Evolutionary conservation across 1,284 basidiomycete genomes (phyloP).

Genomic region (Paramarasmius palmivorus): DNA sequence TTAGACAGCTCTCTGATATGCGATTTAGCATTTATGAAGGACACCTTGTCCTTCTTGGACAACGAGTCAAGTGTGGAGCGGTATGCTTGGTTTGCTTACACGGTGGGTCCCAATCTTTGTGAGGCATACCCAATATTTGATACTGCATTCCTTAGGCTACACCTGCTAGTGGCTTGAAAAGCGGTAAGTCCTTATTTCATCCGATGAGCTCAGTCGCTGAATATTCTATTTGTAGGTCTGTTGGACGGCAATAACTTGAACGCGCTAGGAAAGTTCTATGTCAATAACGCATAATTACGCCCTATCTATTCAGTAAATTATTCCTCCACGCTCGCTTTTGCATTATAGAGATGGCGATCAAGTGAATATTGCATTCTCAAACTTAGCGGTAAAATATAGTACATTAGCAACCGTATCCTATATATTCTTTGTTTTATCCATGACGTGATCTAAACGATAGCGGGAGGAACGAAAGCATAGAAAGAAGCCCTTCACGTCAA

Average conservation of each 20-base stretch:
- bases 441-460: too few relatives aligned
- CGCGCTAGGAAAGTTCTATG: neutral
- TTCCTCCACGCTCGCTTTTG: too few relatives aligned
- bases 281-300: neutral
- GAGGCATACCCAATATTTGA: neutral
- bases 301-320: too few relatives aligned
- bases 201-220: neutral
- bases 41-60: neutral
- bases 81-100: slow-evolving; percentile 8
- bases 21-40: slow-evolving; percentile 1
- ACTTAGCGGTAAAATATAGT: too few relatives aligned
- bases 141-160: neutral
- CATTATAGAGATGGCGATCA: too few relatives aligned
- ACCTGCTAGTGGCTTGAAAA: neutral
- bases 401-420: too few relatives aligned
- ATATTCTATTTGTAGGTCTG: neutral
- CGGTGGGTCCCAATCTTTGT: neutral
- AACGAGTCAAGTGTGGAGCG: slow-evolving; percentile 1
- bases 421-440: too few relatives aligned
- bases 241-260: neutral
- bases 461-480: too few relatives aligned
- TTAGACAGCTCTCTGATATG: neutral
- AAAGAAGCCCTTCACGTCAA: too few relatives aligned
- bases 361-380: too few relatives aligned
- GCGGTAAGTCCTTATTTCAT: too few relatives aligned